Evolutionary conservation across 2,329 filamentous ascomycete species (phyloP), one percentile per base, ranked within the genome.

Genomic region (Scleromitrula shiraiana): DNA sequence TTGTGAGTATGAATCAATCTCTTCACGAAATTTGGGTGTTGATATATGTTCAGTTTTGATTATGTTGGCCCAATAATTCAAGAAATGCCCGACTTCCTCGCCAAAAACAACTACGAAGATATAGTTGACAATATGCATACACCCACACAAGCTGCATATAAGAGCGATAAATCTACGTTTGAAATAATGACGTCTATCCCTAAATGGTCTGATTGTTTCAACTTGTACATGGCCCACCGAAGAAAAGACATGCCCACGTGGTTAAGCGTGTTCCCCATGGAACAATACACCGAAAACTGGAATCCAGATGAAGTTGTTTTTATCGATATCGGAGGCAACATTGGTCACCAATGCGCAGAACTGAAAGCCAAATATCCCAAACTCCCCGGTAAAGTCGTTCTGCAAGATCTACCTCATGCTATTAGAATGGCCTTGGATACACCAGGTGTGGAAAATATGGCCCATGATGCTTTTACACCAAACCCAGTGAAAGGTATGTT

Each of bases 301-400:
- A 17, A 36, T 10, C 32, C 44, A 23, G 27, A 30, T 5, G 15
- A 30, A 20, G 22, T 19, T 6, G n/a, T 70, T 24, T 61, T 69
- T 40, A 67, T 72, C 3, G 66, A 72, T 50, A 57, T 71, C 6
- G 67, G 67, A 8, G 67, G 70, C 30, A 64, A 63, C 1, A 57
- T 61, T 9, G 69, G 69, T 1, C 65, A 71, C 12, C 65, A 69
- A 38, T 62, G 62, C 19, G 54, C 56, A 4, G 52, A 57, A 5
- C 56, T 72, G 5, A 61, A 56, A 29, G 52, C 55, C 17, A 60
- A 56, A 27, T 64, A 61, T 42, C 65, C 67, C 5, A 33, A 59
- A 19, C 46, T 70, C 2, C 53, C 56, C 1, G 64, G 65, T 0
- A 54, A 61, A 2, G 50, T 71, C 4, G 57, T 72, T 14, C 53